phyloP scores from a whole-genome alignment of 225 moss, liverwort and hornwort species.

The Straminergon stramineum region DNA sequence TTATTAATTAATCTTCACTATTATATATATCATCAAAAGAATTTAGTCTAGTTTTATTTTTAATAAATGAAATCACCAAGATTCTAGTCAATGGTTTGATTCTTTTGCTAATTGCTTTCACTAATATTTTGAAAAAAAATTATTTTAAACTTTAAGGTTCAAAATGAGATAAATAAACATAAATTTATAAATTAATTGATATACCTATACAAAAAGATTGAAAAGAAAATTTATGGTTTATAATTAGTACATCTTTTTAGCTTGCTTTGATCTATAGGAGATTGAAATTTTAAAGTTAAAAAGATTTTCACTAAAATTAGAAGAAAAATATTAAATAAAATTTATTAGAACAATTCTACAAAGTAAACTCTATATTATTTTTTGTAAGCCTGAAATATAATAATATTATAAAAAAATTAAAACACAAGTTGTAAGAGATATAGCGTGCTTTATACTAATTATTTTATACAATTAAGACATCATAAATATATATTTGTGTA shows the following conservation, averaged over 20 bases:
- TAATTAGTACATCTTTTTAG: not conserved
- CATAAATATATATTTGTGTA: not conserved
- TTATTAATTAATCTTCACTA: not conserved
- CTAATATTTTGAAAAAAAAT: not conserved
- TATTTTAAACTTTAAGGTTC: not conserved
- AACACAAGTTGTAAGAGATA: not conserved
- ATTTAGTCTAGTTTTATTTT: not conserved
- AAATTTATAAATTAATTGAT: no score
- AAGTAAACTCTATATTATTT: not conserved
- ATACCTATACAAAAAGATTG: not conserved
- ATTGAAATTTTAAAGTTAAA: not conserved
- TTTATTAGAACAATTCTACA: accelerated
- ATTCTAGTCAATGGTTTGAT: not conserved
- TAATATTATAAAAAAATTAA: not conserved
- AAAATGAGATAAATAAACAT: not conserved
- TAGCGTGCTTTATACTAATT: not conserved
- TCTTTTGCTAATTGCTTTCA: not conserved
- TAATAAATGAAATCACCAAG: not conserved
- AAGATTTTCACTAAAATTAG: not conserved
- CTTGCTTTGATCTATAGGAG: not conserved
- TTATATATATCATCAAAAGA: not conserved
- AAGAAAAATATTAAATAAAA: not conserved
- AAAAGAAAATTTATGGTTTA: not conserved
- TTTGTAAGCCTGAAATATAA: not conserved
- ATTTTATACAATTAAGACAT: not conserved